Evolutionary conservation across 768 basidiomycete genomes (phyloP).

Genomic region (Lepiota venenata): DNA sequence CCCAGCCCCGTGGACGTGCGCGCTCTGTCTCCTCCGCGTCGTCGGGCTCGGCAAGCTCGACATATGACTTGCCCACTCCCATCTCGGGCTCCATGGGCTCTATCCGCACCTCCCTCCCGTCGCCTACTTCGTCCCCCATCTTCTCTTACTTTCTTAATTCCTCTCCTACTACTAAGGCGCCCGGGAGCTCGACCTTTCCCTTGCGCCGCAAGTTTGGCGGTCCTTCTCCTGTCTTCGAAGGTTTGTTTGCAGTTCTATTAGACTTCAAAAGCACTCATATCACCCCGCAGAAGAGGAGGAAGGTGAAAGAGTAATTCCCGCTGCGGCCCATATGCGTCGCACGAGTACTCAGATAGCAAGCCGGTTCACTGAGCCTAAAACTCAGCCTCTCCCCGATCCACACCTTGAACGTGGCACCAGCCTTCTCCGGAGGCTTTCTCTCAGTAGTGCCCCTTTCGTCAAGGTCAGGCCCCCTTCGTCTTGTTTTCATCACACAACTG

Average conservation of each 20-base stretch:
- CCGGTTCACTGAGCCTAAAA: conserved; percentile 45
- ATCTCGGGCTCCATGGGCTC: conserved; percentile 37
- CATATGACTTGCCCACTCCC: conserved; percentile 52
- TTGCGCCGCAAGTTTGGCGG: conserved; percentile 52
- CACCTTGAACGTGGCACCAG: conserved; percentile 66
- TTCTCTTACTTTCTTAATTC: conserved; percentile 66
- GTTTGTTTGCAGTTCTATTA: conserved; percentile 29
- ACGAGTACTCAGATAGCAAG: conserved; percentile 54
- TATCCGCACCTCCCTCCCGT: conserved; percentile 43
- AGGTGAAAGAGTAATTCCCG: conserved; percentile 35
- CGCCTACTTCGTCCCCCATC: conserved; percentile 67
- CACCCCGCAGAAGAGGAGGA: conserved; percentile 32
- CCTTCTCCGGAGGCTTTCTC: conserved; percentile 71
- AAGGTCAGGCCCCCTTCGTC: conserved; percentile 43
- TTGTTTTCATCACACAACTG: conserved; percentile 13
- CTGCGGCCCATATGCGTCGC: conserved; percentile 51
- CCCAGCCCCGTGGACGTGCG: conserved; percentile 35
- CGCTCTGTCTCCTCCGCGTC: conserved; percentile 64
- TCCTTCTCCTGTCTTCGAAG: conserved; percentile 58
- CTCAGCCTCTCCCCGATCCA: conserved; percentile 36
- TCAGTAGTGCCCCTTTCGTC: conserved; percentile 51
- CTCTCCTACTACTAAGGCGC: conserved; percentile 54
- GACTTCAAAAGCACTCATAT: background rate
- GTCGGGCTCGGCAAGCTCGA: conserved; percentile 50
- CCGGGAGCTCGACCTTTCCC: conserved; percentile 49